These are phyloP conservation scores for Auricularia heimuer DNA, from an alignment of 768 basidiomycete species.

Conservation along the genomic window DNA sequence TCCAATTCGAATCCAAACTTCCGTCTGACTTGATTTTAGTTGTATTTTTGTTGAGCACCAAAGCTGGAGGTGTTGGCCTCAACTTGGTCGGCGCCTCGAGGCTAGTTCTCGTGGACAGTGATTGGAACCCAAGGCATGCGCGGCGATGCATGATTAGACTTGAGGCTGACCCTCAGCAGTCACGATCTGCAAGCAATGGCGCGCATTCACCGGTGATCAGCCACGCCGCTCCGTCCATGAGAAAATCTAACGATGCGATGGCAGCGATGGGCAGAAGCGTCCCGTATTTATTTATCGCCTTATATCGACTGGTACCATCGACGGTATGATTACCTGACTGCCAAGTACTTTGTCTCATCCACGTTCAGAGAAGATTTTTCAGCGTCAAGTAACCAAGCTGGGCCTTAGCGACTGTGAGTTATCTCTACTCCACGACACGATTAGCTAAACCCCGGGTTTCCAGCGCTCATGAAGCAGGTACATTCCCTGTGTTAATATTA, in stretches of 20 bases:
- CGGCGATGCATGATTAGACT: slow-evolving; percentile 3
- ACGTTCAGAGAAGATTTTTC: slow-evolving; percentile 73
- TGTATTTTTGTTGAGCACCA: slow-evolving; percentile 85
- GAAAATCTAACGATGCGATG: neutral
- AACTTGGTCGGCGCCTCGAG: slow-evolving; percentile 89
- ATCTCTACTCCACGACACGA: slow-evolving; percentile 14
- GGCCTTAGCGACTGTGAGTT: slow-evolving; percentile 77
- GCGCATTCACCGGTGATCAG: slow-evolving; percentile 72
- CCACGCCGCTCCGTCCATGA: neutral
- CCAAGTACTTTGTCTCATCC: neutral
- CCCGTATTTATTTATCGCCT: slow-evolving; percentile 87
- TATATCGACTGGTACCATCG: slow-evolving; percentile 80
- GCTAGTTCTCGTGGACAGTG: slow-evolving; percentile 77
- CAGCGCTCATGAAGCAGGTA: slow-evolving; percentile 68
- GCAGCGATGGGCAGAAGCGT: slow-evolving; percentile 86
- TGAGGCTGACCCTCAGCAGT: slow-evolving; percentile 26
- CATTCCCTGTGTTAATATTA: slow-evolving; percentile 6
- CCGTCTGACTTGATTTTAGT: slow-evolving; percentile 37
- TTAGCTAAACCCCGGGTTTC: neutral
- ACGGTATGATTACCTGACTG: slow-evolving; percentile 37
- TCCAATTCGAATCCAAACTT: neutral
- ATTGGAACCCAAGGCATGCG: slow-evolving; percentile 82
- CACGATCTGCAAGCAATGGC: slow-evolving; percentile 97
- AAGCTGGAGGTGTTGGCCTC: slow-evolving; percentile 91
- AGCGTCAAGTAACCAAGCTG: slow-evolving; percentile 89